Percentiles rank a stretch among this genome's conserved stretches.
Conservation (phyloP, 768 basidiomycete species). For the Chlorophyllum brunneum region DNA sequence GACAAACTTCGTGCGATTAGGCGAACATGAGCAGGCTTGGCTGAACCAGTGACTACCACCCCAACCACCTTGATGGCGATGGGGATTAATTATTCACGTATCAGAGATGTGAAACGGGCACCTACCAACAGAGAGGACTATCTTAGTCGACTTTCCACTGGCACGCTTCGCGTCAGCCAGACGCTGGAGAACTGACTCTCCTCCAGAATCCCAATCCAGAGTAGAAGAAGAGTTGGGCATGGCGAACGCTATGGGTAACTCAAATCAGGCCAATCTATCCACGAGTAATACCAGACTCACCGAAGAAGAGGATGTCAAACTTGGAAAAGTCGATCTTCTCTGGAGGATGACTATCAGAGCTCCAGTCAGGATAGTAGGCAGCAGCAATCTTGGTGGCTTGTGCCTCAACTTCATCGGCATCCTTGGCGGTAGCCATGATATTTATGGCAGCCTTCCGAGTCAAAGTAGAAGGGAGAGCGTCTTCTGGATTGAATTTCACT, state of each 20-base stretch:
- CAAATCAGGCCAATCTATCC: too few species aligned
- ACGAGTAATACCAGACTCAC: conserved; percentile 26
- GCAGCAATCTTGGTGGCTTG: conserved; percentile 28
- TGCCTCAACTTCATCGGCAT: neutral
- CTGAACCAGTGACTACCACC: conserved; percentile 67
- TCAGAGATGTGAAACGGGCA: conserved; percentile 23
- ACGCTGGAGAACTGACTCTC: conserved; percentile 47
- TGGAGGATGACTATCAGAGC: conserved; percentile 42
- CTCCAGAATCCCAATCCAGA: conserved; percentile 48
- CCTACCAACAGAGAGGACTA: conserved; percentile 63
- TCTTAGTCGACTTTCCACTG: conserved; percentile 55
- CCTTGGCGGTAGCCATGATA: conserved; percentile 2
- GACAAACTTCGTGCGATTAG: conserved; percentile 53
- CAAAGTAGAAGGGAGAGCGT: conserved; percentile 29
- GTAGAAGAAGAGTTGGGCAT: conserved; percentile 55
- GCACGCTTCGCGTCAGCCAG: conserved; percentile 55
- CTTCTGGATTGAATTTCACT: conserved; percentile 23
- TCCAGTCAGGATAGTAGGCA: conserved; percentile 54
- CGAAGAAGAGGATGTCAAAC: conserved; percentile 67
- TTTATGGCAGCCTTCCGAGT: conserved; percentile 15
- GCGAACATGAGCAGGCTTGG: conserved; percentile 45
- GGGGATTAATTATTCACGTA: neutral
- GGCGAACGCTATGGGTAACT: conserved; percentile 62
- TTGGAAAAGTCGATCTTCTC: conserved; percentile 56
- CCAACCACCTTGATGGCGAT: conserved; percentile 56